These are phyloP conservation scores for Chloranthus sessilifolius DNA, from an alignment of 164 flowering plant species.

Conservation along the genomic window DNA sequence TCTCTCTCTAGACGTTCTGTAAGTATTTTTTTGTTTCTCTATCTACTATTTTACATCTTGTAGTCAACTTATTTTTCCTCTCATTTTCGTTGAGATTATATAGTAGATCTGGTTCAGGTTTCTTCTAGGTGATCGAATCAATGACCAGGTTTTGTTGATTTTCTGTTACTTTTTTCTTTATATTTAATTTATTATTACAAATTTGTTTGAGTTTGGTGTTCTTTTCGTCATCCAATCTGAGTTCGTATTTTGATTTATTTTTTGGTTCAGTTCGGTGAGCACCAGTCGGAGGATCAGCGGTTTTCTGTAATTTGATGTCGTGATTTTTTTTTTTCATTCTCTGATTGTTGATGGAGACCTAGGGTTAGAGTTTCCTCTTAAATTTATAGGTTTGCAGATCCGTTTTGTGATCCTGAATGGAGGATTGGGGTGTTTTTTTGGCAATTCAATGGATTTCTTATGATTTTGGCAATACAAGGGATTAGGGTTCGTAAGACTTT, in stretches of 20 bases:
- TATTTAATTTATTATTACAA: too few species aligned
- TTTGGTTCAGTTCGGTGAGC: neutral
- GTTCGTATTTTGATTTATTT: neutral
- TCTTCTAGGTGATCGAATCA: neutral
- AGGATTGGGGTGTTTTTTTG: too few species aligned
- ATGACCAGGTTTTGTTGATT: too few species aligned
- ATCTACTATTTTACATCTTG: too few species aligned
- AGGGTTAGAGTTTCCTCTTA: neutral
- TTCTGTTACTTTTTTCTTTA: too few species aligned
- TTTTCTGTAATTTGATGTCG: too few species aligned
- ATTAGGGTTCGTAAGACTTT: too few species aligned
- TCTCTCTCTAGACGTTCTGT: conserved; percentile 4
- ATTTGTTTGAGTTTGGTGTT: too few species aligned
- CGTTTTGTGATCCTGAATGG: neutral
- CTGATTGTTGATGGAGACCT: neutral
- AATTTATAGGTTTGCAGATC: neutral
- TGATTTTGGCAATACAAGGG: too few species aligned
- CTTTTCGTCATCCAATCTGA: neutral
- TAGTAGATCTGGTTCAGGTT: conserved; percentile 1
- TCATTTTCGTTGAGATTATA: neutral
- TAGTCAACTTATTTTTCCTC: neutral
- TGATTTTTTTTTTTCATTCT: too few species aligned
- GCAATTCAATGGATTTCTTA: too few species aligned
- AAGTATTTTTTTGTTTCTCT: neutral
- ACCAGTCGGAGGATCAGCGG: too few species aligned